These are phyloP conservation scores for Trichoderma polysporum DNA, from an alignment of 2,329 filamentous ascomycete species.

Conservation along the genomic window DNA sequence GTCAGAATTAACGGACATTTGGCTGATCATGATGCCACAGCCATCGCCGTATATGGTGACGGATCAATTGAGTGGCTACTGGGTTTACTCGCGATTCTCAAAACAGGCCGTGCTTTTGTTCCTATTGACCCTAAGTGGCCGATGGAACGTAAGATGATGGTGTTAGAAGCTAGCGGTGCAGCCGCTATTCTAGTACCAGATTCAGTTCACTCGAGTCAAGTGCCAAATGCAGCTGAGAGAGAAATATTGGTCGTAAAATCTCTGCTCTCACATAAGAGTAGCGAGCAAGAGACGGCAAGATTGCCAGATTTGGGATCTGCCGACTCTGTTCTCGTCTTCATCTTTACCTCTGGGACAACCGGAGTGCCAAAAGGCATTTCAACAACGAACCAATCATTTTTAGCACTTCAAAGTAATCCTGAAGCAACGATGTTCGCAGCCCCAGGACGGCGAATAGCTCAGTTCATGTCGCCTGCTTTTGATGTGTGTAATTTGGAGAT, in stretches of 20 bases:
- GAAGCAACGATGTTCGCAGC: constrained; percentile 15
- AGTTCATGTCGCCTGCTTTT: constrained; percentile 20
- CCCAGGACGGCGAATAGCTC: constrained; percentile 14
- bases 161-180: background rate
- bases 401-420: constrained; percentile 17
- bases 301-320: background rate
- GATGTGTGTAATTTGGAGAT: constrained; percentile 16
- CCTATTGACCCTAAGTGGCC: constrained; percentile 19
- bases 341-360: constrained; percentile 20
- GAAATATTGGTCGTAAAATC: background rate
- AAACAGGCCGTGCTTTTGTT: constrained; percentile 9
- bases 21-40: background rate
- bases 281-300: background rate
- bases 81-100: constrained; percentile 6
- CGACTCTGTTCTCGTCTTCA: constrained; percentile 2
- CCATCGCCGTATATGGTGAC: constrained; percentile 12
- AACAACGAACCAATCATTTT: constrained; percentile 8
- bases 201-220: background rate
- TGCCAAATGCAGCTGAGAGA: background rate
- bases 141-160: background rate
- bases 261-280: background rate
- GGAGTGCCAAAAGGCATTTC: constrained; percentile 18
- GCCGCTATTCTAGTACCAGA: background rate
- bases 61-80: constrained; percentile 16
- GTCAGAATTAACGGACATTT: background rate